A percentile compares a stretch with the other conserved stretches of the same genome.
These are phyloP conservation scores for Lactarius hengduanensis DNA, from an alignment of 768 basidiomycete species.

Conservation along the genomic window DNA sequence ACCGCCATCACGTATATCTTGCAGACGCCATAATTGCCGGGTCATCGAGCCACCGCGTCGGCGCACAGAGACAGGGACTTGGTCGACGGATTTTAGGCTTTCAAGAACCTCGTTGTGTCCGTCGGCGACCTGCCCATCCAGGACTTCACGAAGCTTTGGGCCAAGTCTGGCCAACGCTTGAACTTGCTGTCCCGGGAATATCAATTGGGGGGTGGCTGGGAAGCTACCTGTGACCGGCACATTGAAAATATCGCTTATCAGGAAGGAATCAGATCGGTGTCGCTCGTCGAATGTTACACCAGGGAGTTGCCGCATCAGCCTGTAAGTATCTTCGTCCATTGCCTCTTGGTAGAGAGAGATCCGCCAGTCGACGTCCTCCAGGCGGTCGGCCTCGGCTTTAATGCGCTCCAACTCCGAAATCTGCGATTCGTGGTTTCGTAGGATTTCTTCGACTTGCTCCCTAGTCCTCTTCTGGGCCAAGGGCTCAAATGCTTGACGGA, in stretches of 20 bases:
- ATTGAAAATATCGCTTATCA: not conserved
- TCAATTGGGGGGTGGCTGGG: not conserved
- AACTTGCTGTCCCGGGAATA: not conserved
- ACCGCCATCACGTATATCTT: not conserved
- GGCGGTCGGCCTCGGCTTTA: not conserved
- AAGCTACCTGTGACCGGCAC: no score
- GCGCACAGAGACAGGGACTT: no score
- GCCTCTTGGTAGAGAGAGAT: not conserved
- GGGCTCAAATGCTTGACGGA: not conserved
- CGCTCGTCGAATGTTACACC: not conserved
- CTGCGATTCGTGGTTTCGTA: not conserved
- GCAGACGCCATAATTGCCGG: not conserved
- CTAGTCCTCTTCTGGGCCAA: not conserved
- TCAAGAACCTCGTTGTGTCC: not conserved
- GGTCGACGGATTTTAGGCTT: not conserved
- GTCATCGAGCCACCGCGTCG: not conserved
- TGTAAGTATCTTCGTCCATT: not conserved
- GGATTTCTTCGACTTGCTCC: not conserved
- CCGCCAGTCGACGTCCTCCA: not conserved
- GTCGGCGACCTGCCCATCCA: not conserved
- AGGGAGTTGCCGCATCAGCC: not conserved
- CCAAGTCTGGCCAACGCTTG: not conserved
- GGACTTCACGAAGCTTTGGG: not conserved
- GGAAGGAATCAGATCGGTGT: not conserved
- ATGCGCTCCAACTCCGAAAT: conserved; percentile 5